Evolutionary conservation across 176 grass and related monocot genomes (phyloP), one percentile per base, ranked within the genome.

Genomic region (Echinochloa phyllopogon): DNA sequence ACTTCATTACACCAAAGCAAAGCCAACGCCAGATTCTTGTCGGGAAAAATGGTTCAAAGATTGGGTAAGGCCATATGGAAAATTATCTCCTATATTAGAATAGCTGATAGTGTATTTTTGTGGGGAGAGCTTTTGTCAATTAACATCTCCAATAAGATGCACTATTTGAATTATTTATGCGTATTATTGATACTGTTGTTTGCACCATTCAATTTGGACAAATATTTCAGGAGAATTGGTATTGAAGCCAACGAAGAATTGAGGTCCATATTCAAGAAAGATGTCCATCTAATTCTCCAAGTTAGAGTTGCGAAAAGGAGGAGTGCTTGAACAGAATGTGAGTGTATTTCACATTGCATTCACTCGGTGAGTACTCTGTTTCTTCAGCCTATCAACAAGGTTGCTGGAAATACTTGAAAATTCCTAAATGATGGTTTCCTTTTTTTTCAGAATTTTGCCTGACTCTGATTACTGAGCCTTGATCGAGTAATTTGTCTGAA

Each of bases 11-110:
- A 56, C 93, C 90, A 85, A 98, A 98, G 78, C 85, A 89, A 44
- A 98, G 93, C 50, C 96, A 98, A 43, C 91, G 93, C 2, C 96
- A 98, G 79, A 98, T 98, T 87, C 87, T 98, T 95, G 87, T 98
- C 87, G 96, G 96, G 33, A 98, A 98, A 82, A 98, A 95, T 89
- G 96, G 93, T 29, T 98, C 96, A 80, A 98, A 95, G 82, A 98
- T 98, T 6, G 93, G 96, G 96, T 98, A 92, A 88, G 69, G 14
- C 67, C 55, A 5, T 79, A 6, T 55, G 36, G 2, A n/a, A 43
- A 69, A 52, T 10, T 2, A 33, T 6, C 21, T 70, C n/a, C 21
- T 63, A 55, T 78, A 12, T 69, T 69, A 33, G 38, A 40, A 15
- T 45, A 38, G 10, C 39, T n/a, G 48, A 62, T 63, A 15, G 27